Evolutionary conservation across 208 protist genomes (phyloP).

Genomic region (Leishmania aethiopica): DNA sequence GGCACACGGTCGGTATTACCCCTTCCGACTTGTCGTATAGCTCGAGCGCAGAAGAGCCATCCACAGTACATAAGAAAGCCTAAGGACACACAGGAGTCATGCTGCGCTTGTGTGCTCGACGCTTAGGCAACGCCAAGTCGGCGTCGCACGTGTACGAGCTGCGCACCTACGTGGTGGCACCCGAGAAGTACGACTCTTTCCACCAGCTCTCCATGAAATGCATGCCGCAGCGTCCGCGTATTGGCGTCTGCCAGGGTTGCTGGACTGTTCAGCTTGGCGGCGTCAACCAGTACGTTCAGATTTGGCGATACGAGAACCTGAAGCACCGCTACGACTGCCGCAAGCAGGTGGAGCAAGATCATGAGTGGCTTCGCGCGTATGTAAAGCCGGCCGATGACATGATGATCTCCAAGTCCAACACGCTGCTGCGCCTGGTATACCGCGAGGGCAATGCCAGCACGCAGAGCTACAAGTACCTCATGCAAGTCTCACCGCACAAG

Average conservation of each 20-base stretch:
- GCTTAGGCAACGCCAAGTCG: slow-evolving; percentile 20
- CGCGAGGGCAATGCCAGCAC: slow-evolving; percentile 68
- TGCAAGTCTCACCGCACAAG: slow-evolving; percentile 56
- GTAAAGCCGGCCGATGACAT: slow-evolving; percentile 35
- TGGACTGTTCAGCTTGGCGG: slow-evolving; percentile 81
- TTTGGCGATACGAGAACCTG: slow-evolving; percentile 83
- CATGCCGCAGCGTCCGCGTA: slow-evolving; percentile 48
- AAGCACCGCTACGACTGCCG: slow-evolving; percentile 67
- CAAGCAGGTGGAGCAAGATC: slow-evolving; percentile 53
- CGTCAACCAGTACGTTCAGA: slow-evolving; percentile 69
- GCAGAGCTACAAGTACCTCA: slow-evolving; percentile 79
- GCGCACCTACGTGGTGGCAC: slow-evolving; percentile 51
- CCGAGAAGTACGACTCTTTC: slow-evolving; percentile 64
- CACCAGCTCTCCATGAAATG: slow-evolving; percentile 55
- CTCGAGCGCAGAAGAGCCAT: not conserved
- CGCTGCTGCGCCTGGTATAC: slow-evolving; percentile 61
- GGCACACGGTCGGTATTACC: not conserved
- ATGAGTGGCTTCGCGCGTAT: slow-evolving; percentile 64
- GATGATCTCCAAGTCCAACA: slow-evolving; percentile 52
- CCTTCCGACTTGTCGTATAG: not conserved
- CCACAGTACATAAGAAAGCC: slow-evolving; percentile 8
- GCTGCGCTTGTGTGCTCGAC: slow-evolving; percentile 37
- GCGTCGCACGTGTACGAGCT: slow-evolving; percentile 68
- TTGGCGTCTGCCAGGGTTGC: slow-evolving; percentile 61
- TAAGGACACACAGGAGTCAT: slow-evolving; percentile 17